Conservation (phyloP, 1,284 basidiomycete species). For the Moesziomyces aphidis region DNA sequence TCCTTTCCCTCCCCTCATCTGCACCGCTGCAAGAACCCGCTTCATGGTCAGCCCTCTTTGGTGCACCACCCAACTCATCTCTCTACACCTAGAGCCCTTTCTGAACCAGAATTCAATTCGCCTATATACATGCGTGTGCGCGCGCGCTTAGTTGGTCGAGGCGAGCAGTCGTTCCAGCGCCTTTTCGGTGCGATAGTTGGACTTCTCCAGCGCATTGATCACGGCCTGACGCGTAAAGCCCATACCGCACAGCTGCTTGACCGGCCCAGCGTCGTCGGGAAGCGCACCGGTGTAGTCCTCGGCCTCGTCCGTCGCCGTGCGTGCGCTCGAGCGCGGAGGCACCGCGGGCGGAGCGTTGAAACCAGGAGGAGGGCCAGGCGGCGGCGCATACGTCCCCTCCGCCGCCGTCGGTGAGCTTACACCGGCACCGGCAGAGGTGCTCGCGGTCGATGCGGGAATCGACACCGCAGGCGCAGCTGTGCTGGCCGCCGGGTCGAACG, state of each 20-base stretch:
- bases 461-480: slow-evolving; percentile 12
- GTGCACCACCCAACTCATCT: slow-evolving; percentile 11
- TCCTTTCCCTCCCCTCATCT: slow-evolving; percentile 11
- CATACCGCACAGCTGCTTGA: slow-evolving; percentile 66
- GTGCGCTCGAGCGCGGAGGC: slow-evolving; percentile 16
- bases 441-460: neutral
- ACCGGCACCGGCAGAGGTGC: slow-evolving; percentile 1
- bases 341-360: slow-evolving; percentile 25
- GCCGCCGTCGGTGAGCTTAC: slow-evolving; percentile 14
- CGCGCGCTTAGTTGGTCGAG: neutral
- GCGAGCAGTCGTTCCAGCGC: slow-evolving; percentile 62
- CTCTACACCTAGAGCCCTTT: slow-evolving; percentile 30
- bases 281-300: slow-evolving; percentile 52
- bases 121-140: slow-evolving; percentile 1
- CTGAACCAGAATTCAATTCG: slow-evolving; percentile 3
- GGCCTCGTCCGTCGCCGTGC: slow-evolving; percentile 13
- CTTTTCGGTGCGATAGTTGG: slow-evolving; percentile 64
- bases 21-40: slow-evolving; percentile 9
- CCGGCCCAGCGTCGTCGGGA: slow-evolving; percentile 61
- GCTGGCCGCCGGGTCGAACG: slow-evolving; percentile 43
- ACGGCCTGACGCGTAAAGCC: slow-evolving; percentile 63
- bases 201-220: slow-evolving; percentile 63
- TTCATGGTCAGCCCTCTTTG: slow-evolving; percentile 35
- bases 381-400: slow-evolving; percentile 39
- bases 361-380: slow-evolving; percentile 45